Evolutionary conservation across 2,329 filamentous ascomycete species (phyloP).

Genomic region (Pestalotiopsis sp.): DNA sequence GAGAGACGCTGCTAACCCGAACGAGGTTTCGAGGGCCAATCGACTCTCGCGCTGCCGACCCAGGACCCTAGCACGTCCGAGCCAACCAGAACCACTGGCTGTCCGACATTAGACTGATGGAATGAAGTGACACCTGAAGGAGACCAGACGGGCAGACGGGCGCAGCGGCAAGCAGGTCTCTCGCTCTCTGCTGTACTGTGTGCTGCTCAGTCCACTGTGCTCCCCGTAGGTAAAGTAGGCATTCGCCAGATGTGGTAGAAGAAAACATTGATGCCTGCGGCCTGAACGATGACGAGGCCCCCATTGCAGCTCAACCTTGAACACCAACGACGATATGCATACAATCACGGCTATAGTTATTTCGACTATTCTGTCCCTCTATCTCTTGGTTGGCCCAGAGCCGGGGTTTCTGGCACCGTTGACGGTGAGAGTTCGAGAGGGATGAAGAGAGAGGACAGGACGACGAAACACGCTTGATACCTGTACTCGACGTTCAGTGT

Average conservation of each 20-base stretch:
- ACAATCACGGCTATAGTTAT: not conserved
- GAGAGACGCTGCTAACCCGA: not conserved
- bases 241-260: too few species aligned
- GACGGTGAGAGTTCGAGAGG: not conserved
- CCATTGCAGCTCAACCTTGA: not conserved
- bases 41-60: not conserved
- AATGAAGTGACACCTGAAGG: not conserved
- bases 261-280: conserved; percentile 9
- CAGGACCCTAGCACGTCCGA: conserved; percentile 2
- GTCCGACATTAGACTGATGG: not conserved
- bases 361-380: not conserved
- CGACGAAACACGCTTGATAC: conserved; percentile 9
- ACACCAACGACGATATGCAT: not conserved
- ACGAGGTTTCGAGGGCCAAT: conserved; percentile 2
- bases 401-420: not conserved
- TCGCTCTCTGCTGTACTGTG: not conserved
- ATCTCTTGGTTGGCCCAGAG: conserved; percentile 3
- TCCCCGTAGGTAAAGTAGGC: not conserved
- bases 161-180: not conserved
- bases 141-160: not conserved
- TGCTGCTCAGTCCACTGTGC: not conserved
- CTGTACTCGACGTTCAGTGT: not conserved
- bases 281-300: conserved; percentile 14
- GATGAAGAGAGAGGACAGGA: not conserved
- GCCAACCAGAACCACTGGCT: conserved; percentile 8